phyloP scores from a whole-genome alignment of 2,329 filamentous ascomycete species.

The Alternaria arborescens region DNA sequence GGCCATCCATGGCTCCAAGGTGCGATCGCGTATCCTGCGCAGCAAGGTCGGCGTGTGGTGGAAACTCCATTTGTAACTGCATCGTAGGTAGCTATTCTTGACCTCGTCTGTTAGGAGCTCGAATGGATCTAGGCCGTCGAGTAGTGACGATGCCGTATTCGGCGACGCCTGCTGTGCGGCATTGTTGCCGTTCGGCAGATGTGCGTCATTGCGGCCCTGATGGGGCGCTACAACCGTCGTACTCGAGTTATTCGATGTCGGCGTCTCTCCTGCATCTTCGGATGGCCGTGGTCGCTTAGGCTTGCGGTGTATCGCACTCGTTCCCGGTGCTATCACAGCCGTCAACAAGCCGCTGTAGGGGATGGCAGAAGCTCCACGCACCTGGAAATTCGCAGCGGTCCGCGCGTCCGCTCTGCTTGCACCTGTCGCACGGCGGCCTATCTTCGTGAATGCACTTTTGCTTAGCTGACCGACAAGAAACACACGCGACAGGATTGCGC shows the following conservation, averaged over 20 bases:
- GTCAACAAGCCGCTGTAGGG: background rate
- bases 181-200: constrained; percentile 37
- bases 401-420: constrained; percentile 44
- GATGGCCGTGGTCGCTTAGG: constrained; percentile 48
- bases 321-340: constrained; percentile 46
- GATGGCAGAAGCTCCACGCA: background rate
- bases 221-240: constrained; percentile 20
- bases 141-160: constrained; percentile 36
- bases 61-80: constrained; percentile 55
- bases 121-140: constrained; percentile 50
- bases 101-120: constrained; percentile 53
- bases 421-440: constrained; percentile 51
- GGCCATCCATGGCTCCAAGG: constrained; percentile 50
- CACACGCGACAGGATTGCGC: constrained; percentile 52
- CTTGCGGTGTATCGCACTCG: constrained; percentile 48
- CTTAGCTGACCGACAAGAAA: constrained; percentile 51
- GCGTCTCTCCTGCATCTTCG: constrained; percentile 32
- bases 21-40: constrained; percentile 49
- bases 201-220: constrained; percentile 32
- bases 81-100: constrained; percentile 53
- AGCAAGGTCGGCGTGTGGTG: constrained; percentile 53
- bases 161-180: constrained; percentile 32
- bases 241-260: constrained; percentile 14
- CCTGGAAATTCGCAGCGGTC: constrained; percentile 39
- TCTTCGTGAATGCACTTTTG: constrained; percentile 53